A percentile compares a stretch with the other conserved stretches of the same genome.
These are phyloP conservation scores for Kingdonia uniflora DNA, from an alignment of 164 flowering plant genomes.

Conservation along the genomic window DNA sequence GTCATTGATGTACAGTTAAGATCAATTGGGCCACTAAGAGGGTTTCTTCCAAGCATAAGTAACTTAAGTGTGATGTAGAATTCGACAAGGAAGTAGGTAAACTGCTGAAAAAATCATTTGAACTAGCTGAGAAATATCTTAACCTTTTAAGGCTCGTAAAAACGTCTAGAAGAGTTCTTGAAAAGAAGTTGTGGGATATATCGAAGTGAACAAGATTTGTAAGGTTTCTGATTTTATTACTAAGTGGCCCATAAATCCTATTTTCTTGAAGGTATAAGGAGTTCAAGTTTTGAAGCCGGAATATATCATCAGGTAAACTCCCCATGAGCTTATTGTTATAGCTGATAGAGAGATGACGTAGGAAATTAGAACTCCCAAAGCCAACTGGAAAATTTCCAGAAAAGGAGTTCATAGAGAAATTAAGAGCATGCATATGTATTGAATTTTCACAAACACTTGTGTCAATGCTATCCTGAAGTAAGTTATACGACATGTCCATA, in stretches of 20 bases:
- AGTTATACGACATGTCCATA: slow-evolving; percentile 7
- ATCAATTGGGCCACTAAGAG: slow-evolving; percentile 3
- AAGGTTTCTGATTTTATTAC: slow-evolving; percentile 2
- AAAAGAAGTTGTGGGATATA: slow-evolving; percentile 6
- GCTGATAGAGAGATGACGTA: slow-evolving; percentile 7
- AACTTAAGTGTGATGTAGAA: background rate
- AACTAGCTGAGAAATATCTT: background rate
- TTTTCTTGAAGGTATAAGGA: slow-evolving; percentile 7
- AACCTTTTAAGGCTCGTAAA: slow-evolving; percentile 2
- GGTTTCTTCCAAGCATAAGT: slow-evolving; percentile 6
- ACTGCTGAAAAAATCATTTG: slow-evolving; percentile 2
- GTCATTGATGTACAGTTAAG: slow-evolving; percentile 7
- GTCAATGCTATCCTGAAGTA: background rate
- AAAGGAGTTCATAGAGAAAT: slow-evolving; percentile 6
- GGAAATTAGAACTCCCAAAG: slow-evolving; percentile 7
- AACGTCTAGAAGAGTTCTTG: slow-evolving; percentile 3
- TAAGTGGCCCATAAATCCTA: slow-evolving; percentile 1
- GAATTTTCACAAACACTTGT: slow-evolving; percentile 4
- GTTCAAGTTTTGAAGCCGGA: background rate
- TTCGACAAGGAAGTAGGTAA: slow-evolving; percentile 7
- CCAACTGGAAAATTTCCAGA: slow-evolving; percentile 7
- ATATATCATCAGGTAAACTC: slow-evolving; percentile 9
- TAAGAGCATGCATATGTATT: background rate
- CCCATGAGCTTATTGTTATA: slow-evolving; percentile 2
- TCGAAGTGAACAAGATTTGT: slow-evolving; percentile 8